A percentile compares a stretch with the other conserved stretches of the same genome.
Evolutionary conservation across 345 rosid species (phyloP).

Genomic region (Citrus sp.): DNA sequence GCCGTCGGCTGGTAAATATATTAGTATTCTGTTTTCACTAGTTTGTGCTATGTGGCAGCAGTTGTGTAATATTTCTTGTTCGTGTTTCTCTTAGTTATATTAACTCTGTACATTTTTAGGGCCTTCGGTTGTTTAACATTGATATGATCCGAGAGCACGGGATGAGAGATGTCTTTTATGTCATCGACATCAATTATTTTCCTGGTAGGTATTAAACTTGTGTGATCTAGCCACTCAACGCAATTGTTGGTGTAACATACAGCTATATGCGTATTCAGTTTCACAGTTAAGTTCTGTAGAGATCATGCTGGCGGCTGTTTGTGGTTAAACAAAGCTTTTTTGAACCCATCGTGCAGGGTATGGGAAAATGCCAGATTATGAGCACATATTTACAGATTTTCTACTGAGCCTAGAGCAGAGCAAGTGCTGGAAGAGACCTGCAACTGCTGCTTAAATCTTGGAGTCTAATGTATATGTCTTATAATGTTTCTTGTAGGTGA

Average conservation of each 20-base stretch:
- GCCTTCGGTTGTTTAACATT: constrained; percentile 76
- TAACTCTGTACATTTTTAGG: constrained; percentile 36
- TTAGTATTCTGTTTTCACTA: not conserved
- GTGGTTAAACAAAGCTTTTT: not conserved
- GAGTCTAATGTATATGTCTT: not conserved
- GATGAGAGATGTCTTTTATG: constrained; percentile 65
- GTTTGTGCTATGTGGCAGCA: constrained; percentile 5
- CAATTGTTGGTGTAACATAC: not conserved
- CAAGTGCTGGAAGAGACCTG: constrained; percentile 36
- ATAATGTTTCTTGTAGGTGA: constrained; percentile 16
- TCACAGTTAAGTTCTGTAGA: not conserved
- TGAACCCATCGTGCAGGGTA: constrained; percentile 47
- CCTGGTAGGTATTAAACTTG: constrained; percentile 52
- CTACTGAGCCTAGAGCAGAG: constrained; percentile 43
- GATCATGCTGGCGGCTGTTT: too few species aligned
- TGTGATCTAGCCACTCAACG: not conserved
- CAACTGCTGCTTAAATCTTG: not conserved
- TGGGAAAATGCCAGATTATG: constrained; percentile 89
- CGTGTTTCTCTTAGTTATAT: not conserved
- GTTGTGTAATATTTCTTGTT: not conserved
- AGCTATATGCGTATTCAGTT: not conserved
- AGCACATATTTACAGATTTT: constrained; percentile 81
- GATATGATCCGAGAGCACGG: constrained; percentile 87
- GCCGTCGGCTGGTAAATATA: constrained; percentile 51
- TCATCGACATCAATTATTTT: constrained; percentile 91